These are phyloP conservation scores for Erythrophleum fordii DNA, from an alignment of 306 rosid species.

Conservation along the genomic window DNA sequence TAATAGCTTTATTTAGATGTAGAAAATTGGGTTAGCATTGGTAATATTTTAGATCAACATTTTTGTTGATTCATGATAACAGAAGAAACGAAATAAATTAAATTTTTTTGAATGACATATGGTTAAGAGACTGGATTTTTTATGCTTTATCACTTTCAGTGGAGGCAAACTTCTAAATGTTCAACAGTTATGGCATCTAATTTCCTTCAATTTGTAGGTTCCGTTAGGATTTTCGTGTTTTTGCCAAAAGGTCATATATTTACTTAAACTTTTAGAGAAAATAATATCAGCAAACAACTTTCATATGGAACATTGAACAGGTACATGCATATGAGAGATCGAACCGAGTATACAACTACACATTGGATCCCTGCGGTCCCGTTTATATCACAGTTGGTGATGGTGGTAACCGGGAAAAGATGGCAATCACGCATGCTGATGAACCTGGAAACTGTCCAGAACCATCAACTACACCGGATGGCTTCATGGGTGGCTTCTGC, in stretches of 20 bases:
- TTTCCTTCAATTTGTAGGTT: not conserved
- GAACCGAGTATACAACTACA: slow-evolving; percentile 88
- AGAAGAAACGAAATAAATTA: not conserved
- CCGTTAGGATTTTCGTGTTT: not conserved
- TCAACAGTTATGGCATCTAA: not conserved
- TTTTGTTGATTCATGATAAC: not conserved
- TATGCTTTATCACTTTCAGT: too few relatives aligned
- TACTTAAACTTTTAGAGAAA: not conserved
- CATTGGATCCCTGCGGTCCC: slow-evolving; percentile 86
- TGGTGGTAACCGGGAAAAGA: slow-evolving; percentile 89
- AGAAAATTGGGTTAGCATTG: not conserved
- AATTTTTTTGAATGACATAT: not conserved
- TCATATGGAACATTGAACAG: slow-evolving; percentile 49
- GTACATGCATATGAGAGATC: slow-evolving; percentile 95
- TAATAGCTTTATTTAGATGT: not conserved
- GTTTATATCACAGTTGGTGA: slow-evolving; percentile 77
- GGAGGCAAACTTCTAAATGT: too few relatives aligned
- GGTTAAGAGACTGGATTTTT: too few relatives aligned
- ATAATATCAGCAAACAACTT: not conserved
- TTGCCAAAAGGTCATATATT: not conserved
- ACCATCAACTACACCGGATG: slow-evolving; percentile 63
- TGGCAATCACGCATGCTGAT: slow-evolving; percentile 79
- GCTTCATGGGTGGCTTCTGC: slow-evolving; percentile 65
- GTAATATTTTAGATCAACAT: not conserved
- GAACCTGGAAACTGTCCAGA: slow-evolving; percentile 91